Base-by-base conservation (phyloP, 352 stramenopile species). In the Thraustotheca clavata region DNA sequence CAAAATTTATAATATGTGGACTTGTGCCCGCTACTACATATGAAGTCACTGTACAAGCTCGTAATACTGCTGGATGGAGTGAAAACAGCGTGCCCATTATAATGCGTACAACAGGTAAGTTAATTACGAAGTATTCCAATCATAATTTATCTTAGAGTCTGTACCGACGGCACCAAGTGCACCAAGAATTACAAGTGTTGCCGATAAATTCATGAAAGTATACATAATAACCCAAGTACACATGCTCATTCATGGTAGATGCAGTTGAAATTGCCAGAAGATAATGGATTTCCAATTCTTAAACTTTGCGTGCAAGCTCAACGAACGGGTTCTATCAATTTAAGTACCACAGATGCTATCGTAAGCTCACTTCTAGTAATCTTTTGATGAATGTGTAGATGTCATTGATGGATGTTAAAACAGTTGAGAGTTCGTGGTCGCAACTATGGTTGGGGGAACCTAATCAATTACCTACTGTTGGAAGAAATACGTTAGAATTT, bases 61-160 rank as follows among this genome's bases (percentile, higher is more conserved):
- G 76, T 5, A 85, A 83, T 29, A 71, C 61, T 0, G 65, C 79
- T 16, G 77, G 77, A 0, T 83, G 76, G 77, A 83, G 77, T 47
- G 36, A 39, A 3, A 67, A 38, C 24, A 81, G 72, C 1, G 33
- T 63, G 0, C 3, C 60, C 1, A 32, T 70, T 2, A 11, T 67
- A 1, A 62, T 78, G 26, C 67, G 72, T 35, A 87, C 77, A 0
- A 67, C 75, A n/a, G 68, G 72, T 41, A 72, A 78, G 7, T 3
- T 52, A 11, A 20, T 31, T 20, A 18, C 16, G 20, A 16, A 16
- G 38, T 20, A 16, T 52, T 8, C 14, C 43, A 18, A 52, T 32
- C n/a, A 31, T 12, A 22, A 43, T 60, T 31, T 60, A 2, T 60
- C 27, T 8, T 32, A 65, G 57, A 39, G n/a, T 39, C 57, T 20